A percentile compares a stretch with the other conserved stretches of the same genome.
Evolutionary conservation across 208 protist genomes (phyloP).

Genomic region (Wallacemonas sp.): DNA sequence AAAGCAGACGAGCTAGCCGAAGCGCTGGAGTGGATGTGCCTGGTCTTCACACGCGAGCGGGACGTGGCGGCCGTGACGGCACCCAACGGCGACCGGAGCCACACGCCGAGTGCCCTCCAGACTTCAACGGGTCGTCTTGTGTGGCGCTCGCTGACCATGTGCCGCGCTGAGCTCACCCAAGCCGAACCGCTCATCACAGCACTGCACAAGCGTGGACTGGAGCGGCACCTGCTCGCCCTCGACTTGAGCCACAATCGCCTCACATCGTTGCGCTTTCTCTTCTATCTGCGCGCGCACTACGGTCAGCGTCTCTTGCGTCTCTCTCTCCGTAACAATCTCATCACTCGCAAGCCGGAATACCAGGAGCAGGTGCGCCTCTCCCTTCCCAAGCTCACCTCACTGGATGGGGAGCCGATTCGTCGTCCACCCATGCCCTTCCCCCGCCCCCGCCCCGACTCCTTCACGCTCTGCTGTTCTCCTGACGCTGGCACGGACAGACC

Average conservation of each 20-base stretch:
- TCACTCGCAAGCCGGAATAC: conserved; percentile 88
- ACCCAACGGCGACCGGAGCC: too few species aligned
- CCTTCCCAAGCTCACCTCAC: conserved; percentile 71
- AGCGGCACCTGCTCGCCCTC: conserved; percentile 58
- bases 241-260: conserved; percentile 80
- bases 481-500: too few species aligned
- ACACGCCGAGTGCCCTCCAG: too few species aligned
- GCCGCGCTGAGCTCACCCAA: conserved; percentile 47
- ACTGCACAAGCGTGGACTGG: conserved; percentile 57
- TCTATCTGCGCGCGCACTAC: conserved; percentile 68
- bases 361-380: conserved; percentile 79
- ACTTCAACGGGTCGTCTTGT: conserved; percentile 22
- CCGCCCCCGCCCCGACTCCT: conserved; percentile 43
- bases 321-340: conserved; percentile 70
- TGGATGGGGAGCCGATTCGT: conserved; percentile 79
- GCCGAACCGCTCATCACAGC: conserved; percentile 64
- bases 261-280: conserved; percentile 78
- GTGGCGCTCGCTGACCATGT: conserved; percentile 52
- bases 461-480: conserved; percentile 32
- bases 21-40: conserved; percentile 56
- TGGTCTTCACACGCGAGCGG: conserved; percentile 36
- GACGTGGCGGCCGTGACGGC: too few species aligned
- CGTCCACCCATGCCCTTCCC: conserved; percentile 69
- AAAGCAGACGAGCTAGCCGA: conserved; percentile 66
- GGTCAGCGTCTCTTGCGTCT: conserved; percentile 71